phyloP scores from a whole-genome alignment of 2,329 filamentous ascomycete genomes.

The Sporothrix brasiliensis region DNA sequence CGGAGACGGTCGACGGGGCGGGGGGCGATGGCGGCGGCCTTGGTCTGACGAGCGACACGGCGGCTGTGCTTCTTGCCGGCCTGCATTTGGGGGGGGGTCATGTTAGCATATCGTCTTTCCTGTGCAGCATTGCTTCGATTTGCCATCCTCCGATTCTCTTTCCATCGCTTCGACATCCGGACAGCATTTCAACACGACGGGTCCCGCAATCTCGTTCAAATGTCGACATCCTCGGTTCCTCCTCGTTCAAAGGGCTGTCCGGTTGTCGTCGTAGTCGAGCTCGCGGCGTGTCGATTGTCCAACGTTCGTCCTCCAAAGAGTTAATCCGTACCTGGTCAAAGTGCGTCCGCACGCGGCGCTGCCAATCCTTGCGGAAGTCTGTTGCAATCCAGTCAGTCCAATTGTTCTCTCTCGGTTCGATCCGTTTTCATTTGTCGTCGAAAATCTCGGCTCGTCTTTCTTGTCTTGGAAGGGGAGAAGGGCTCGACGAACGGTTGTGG shows the following conservation, averaged over 20 bases:
- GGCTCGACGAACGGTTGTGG: slow-evolving; percentile 77
- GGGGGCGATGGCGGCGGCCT: slow-evolving; percentile 93
- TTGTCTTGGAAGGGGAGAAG: slow-evolving; percentile 34
- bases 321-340: slow-evolving; percentile 88
- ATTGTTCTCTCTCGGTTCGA: slow-evolving; percentile 32
- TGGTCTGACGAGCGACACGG: slow-evolving; percentile 86
- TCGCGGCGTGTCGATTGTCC: slow-evolving; percentile 16
- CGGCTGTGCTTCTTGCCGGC: slow-evolving; percentile 94
- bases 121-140: not conserved
- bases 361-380: slow-evolving; percentile 99
- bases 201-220: not conserved
- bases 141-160: not conserved
- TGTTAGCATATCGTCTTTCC: slow-evolving; percentile 22
- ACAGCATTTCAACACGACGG: slow-evolving; percentile 7
- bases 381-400: slow-evolving; percentile 47
- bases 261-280: not conserved
- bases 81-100: slow-evolving; percentile 56
- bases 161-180: not conserved
- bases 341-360: slow-evolving; percentile 97
- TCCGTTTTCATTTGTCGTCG: slow-evolving; percentile 19
- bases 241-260: slow-evolving; percentile 4
- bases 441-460: not conserved
- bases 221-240: not conserved
- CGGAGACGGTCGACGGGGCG: slow-evolving; percentile 96
- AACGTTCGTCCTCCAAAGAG: not conserved